Evolutionary conservation across 495 filamentous ascomycete genomes (phyloP).

Genomic region (Aspergillus nidulans): DNA sequence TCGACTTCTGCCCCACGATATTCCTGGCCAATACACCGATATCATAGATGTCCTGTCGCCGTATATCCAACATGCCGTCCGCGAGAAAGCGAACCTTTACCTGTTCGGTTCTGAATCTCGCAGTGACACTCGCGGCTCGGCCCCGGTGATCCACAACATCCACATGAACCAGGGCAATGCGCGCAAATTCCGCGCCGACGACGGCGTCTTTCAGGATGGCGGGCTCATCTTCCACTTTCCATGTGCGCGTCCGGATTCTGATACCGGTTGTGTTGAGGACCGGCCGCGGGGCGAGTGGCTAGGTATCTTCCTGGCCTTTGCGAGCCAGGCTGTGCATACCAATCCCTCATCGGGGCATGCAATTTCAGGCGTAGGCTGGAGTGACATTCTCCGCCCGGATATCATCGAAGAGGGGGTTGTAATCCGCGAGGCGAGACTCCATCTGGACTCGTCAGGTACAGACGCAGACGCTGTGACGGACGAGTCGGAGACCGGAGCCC

Average conservation of each 20-base stretch:
- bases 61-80: constrained; percentile 24
- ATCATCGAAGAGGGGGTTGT: not conserved
- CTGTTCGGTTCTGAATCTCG: constrained; percentile 22
- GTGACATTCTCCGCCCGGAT: constrained; percentile 2
- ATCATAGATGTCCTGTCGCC: constrained; percentile 29
- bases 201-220: constrained; percentile 34
- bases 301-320: constrained; percentile 34
- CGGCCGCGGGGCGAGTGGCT: constrained; percentile 27
- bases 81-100: constrained; percentile 24
- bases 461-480: not conserved
- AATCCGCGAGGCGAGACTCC: not conserved
- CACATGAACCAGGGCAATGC: constrained; percentile 40
- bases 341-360: constrained; percentile 22
- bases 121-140: not conserved
- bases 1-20: constrained; percentile 24
- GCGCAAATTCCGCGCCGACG: constrained; percentile 19
- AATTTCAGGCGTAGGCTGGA: constrained; percentile 15
- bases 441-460: not conserved
- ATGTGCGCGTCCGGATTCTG: not conserved
- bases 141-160: constrained; percentile 30
- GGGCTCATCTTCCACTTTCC: constrained; percentile 26
- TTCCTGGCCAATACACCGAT: constrained; percentile 22
- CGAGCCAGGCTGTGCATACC: constrained; percentile 25
- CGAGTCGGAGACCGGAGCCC: not conserved
- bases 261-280: not conserved